Evolutionary conservation across 1,284 basidiomycete species (phyloP).

Genomic region (Ganoderma lingzhi): DNA sequence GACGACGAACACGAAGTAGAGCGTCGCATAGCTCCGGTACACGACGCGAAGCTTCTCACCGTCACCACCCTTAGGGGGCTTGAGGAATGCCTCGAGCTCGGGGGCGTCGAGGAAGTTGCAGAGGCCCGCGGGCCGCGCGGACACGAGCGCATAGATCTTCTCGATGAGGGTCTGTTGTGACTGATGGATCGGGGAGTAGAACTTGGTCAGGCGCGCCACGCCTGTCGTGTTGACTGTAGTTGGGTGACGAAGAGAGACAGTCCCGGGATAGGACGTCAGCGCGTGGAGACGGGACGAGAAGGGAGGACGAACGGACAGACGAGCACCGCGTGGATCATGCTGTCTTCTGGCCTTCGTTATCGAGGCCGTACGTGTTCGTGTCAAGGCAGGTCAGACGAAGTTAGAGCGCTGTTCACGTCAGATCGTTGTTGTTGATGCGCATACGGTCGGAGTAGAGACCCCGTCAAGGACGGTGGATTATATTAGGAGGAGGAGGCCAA

Average conservation of each 20-base stretch:
- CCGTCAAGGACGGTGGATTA: conserved; percentile 5
- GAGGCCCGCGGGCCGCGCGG: conserved; percentile 76
- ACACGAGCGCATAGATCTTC: conserved; percentile 88
- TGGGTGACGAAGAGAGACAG: conserved; percentile 32
- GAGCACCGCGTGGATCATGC: conserved; percentile 90
- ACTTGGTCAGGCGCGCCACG: conserved; percentile 93
- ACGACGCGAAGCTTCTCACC: conserved; percentile 78
- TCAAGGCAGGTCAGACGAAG: conserved; percentile 1
- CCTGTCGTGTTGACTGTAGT: conserved; percentile 85
- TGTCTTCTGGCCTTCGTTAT: neutral
- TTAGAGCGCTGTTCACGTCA: neutral
- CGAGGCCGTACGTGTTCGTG: neutral
- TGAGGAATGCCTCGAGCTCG: conserved; percentile 82
- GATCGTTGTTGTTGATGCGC: neutral
- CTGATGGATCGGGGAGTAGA: conserved; percentile 89
- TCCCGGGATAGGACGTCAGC: conserved; percentile 19
- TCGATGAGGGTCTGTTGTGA: conserved; percentile 78
- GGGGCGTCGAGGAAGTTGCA: conserved; percentile 95
- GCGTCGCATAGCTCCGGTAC: conserved; percentile 90
- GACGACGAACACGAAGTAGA: conserved; percentile 98
- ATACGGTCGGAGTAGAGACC: neutral
- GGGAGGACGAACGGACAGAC: conserved; percentile 56
- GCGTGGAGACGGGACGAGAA: conserved; percentile 7
- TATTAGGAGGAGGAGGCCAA: neutral
- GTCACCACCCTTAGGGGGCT: conserved; percentile 53